Base-by-base conservation (phyloP, 2,329 filamentous ascomycete genomes). In the Metarhizium brunneum region DNA sequence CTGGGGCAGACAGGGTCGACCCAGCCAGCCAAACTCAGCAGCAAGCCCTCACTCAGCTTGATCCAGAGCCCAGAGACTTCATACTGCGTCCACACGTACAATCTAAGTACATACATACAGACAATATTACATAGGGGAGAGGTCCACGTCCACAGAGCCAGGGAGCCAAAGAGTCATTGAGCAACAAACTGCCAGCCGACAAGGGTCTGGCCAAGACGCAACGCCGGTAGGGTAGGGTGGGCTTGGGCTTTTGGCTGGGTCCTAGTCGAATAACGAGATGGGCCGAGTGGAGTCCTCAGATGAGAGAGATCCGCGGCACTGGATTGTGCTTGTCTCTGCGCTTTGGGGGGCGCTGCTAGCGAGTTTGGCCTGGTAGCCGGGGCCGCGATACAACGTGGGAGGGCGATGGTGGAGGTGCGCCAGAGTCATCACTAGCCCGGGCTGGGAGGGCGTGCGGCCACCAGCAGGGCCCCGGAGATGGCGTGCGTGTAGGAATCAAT, bases 281-380 rank as follows among this genome's bases (percentile, higher is more conserved):
- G 56, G 57, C 59, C 56, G 53, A 60, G 49, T 61, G 62, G 66
- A 62, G 56, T 54, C 30, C 38, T 52, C 35, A 57, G 56, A 57
- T 57, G 56, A 63, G 58, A 63, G 59, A 66, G 65, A 68, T 62
- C 64, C 65, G 62, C 63, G 60, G 63, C 62, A 64, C 65, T 69
- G 65, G 66, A 69, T 67, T 69, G 65, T 60, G 61, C 61, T 58
- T 65, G 56, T 65, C 57, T 64, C 55, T 65, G 58, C 56, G 59
- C 50, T 48, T 47, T 63, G 57, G 59, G 61, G 62, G 45, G 40
- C 38, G 50, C 29, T 49, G 58, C 64, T 67, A 66, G 60, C 58
- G 59, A 65, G 60, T 57, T 54, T 60, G 54, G 57, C 54, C 32
- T 13, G 25, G 51, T 38, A 52, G 57, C 57, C 55, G 58, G 58